phyloP scores from a whole-genome alignment of 1,284 basidiomycete species.

The Ceratobasidium sp. region DNA sequence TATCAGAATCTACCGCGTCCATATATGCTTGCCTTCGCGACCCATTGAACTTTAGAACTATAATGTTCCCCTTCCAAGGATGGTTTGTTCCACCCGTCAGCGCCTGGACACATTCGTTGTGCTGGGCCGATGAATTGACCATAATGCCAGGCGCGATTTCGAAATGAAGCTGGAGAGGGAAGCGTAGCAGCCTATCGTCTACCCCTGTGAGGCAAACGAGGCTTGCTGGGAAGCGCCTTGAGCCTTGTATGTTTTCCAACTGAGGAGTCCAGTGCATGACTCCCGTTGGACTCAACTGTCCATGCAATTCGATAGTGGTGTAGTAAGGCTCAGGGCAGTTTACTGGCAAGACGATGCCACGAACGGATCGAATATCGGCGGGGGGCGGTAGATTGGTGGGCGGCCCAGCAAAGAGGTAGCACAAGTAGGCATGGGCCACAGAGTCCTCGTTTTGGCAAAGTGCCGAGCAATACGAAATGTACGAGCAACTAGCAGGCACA shows the following conservation, averaged over 20 bases:
- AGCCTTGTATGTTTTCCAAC: too few species aligned
- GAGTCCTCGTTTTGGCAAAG: background rate
- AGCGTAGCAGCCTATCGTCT: background rate
- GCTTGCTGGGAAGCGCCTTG: too few species aligned
- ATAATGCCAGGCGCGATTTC: background rate
- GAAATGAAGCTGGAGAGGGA: background rate
- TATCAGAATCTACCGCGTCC: background rate
- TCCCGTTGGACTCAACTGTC: too few species aligned
- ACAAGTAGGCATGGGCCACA: background rate
- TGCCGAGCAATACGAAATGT: conserved; percentile 8
- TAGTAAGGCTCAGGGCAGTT: too few species aligned
- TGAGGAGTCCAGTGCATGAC: too few species aligned
- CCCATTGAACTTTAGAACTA: conserved; percentile 17
- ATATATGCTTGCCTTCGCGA: background rate
- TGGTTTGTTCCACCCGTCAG: background rate
- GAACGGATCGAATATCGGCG: background rate
- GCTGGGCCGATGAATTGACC: background rate
- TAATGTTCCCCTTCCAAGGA: conserved; percentile 20
- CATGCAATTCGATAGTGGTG: too few species aligned
- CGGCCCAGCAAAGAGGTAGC: background rate
- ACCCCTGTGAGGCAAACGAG: background rate
- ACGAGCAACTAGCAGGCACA: background rate
- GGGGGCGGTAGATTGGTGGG: background rate
- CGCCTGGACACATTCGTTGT: background rate
- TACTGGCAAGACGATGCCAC: background rate